These are phyloP conservation scores for Nemophila menziesii DNA, from an alignment of 257 asterid species.

Conservation along the genomic window DNA sequence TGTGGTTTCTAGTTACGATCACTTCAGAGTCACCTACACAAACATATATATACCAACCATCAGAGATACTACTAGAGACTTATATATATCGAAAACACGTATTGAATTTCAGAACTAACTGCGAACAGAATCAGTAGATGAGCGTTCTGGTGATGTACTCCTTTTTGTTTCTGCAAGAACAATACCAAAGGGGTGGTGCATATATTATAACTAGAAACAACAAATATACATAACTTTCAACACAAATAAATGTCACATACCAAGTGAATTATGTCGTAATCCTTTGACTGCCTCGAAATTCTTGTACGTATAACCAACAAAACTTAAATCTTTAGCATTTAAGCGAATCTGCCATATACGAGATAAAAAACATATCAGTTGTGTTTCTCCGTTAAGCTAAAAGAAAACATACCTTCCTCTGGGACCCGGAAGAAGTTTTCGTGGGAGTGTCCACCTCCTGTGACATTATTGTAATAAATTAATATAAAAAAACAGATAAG, in stretches of 20 bases:
- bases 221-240: background rate
- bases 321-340: constrained; percentile 52
- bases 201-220: background rate
- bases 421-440: constrained; percentile 34
- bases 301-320: constrained; percentile 80
- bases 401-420: constrained; percentile 48
- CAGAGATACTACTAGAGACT: background rate
- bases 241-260: constrained; percentile 19
- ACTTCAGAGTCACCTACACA: constrained; percentile 38
- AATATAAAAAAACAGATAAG: constrained; percentile 4
- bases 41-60: background rate
- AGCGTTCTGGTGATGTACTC: constrained; percentile 14
- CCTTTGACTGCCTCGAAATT: constrained; percentile 69
- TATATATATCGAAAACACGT: background rate
- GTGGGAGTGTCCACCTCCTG: too few relatives aligned
- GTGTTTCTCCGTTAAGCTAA: background rate
- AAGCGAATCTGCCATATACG: constrained; percentile 44
- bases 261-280: constrained; percentile 19
- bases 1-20: constrained; percentile 19
- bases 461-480: too few relatives aligned
- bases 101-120: constrained; percentile 12
- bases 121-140: constrained; percentile 13
- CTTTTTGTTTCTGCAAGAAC: constrained; percentile 10
- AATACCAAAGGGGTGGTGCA: background rate
- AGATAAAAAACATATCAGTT: constrained; percentile 2